Conservation (phyloP, 2,329 filamentous ascomycete genomes). For the Arthrobotrys megalospora region DNA sequence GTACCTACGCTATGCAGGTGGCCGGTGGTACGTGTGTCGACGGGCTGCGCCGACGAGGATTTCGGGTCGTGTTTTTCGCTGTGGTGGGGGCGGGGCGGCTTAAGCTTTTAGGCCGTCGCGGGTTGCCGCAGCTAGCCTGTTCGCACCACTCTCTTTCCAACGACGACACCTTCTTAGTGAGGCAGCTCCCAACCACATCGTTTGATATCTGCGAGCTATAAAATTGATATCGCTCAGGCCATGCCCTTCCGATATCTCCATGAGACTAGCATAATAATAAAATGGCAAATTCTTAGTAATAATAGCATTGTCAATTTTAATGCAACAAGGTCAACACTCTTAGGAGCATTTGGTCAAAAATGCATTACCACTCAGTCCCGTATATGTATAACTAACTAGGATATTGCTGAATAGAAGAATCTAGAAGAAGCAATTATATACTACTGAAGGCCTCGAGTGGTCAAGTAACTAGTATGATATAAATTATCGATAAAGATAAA, state of each 20-base stretch:
- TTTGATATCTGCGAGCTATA: conserved; percentile 24
- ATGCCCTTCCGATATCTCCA: not conserved
- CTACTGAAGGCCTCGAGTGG: no score
- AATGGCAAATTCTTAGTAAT: no score
- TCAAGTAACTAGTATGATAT: no score
- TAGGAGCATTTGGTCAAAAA: no score
- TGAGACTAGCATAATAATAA: not conserved
- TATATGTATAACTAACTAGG: no score
- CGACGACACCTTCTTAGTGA: conserved; percentile 46
- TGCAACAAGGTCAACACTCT: conserved; percentile 13
- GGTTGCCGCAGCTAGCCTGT: conserved; percentile 33
- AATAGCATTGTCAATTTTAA: not conserved
- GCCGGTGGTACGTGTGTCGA: conserved; percentile 20
- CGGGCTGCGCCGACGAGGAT: conserved; percentile 41
- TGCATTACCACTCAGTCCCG: no score
- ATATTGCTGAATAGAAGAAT: no score
- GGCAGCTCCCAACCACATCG: conserved; percentile 49
- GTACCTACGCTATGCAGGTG: conserved; percentile 18
- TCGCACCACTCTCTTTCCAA: not conserved
- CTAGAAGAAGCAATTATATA: no score
- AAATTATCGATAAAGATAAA: no score
- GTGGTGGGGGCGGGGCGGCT: conserved; percentile 37
- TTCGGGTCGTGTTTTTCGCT: not conserved
- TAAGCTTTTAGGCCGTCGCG: not conserved
- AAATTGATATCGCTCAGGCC: conserved; percentile 10